These are phyloP conservation scores for Cordyceps farinosa DNA, from an alignment of 2,329 filamentous ascomycete species.

Conservation along the genomic window DNA sequence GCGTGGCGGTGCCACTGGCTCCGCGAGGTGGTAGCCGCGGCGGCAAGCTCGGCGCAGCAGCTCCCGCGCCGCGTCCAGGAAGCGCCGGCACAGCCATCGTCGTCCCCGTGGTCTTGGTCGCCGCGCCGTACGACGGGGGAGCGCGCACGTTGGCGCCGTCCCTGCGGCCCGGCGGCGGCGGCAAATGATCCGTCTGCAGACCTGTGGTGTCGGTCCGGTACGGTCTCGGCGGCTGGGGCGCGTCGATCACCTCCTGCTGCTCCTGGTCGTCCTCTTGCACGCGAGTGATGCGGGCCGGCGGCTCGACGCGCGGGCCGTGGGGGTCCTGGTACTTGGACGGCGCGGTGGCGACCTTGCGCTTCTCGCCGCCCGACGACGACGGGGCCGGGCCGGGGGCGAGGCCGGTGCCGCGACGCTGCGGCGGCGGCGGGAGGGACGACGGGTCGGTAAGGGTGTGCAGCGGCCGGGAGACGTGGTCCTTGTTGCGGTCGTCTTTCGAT, in stretches of 20 bases:
- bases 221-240: constrained; percentile 53
- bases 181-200: constrained; percentile 63
- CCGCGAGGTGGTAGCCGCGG: constrained; percentile 57
- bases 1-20: constrained; percentile 28
- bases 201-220: constrained; percentile 70
- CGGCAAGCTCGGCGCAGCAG: constrained; percentile 63
- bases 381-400: constrained; percentile 26
- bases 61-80: constrained; percentile 17
- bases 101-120: constrained; percentile 28
- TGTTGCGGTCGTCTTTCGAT: constrained; percentile 26
- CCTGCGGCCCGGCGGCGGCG: constrained; percentile 62
- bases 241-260: constrained; percentile 10
- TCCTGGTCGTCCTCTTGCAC: constrained; percentile 9
- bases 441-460: constrained; percentile 72
- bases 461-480: constrained; percentile 51
- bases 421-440: constrained; percentile 73
- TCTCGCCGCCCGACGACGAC: constrained; percentile 17
- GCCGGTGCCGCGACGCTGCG: constrained; percentile 53
- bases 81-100: constrained; percentile 7
- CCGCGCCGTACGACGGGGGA: constrained; percentile 30
- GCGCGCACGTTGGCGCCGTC: constrained; percentile 36
- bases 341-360: constrained; percentile 28
- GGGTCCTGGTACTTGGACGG: constrained; percentile 35
- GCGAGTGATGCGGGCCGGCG: constrained; percentile 19
- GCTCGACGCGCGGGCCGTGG: constrained; percentile 21